phyloP scores from a whole-genome alignment of 129 eudicot species.

The Glebionis coronaria region DNA sequence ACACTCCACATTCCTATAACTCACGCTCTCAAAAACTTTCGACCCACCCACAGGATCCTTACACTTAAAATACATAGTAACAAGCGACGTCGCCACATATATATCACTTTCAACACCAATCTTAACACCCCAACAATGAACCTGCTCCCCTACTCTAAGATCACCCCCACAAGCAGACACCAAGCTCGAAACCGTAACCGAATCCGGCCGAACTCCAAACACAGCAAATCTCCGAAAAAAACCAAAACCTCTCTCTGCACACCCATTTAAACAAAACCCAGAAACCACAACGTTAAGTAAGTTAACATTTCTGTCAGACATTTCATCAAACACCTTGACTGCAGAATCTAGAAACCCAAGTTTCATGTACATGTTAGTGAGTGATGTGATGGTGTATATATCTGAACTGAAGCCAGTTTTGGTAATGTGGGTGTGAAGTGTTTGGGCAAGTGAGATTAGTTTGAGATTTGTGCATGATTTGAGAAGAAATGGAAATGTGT shows the following conservation, averaged over 20 bases:
- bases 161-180: conserved; percentile 48
- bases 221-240: conserved; percentile 40
- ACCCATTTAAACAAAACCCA: conserved; percentile 50
- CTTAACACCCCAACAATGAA: conserved; percentile 72
- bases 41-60: conserved; percentile 37
- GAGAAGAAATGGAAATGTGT: conserved; percentile 71
- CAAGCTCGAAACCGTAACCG: conserved; percentile 58
- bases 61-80: conserved; percentile 59
- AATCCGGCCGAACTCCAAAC: conserved; percentile 42
- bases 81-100: conserved; percentile 61
- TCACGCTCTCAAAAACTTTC: conserved; percentile 39
- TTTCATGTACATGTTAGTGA: conserved; percentile 48
- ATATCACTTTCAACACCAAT: conserved; percentile 69
- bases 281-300: conserved; percentile 46
- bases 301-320: conserved; percentile 45
- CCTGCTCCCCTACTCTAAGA: conserved; percentile 40
- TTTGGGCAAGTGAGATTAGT: conserved; percentile 40
- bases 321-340: conserved; percentile 74
- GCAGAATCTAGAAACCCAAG: conserved; percentile 31
- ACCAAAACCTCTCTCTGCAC: conserved; percentile 31
- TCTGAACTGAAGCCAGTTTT: conserved; percentile 52
- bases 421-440: conserved; percentile 63
- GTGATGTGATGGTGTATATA: conserved; percentile 51
- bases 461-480: conserved; percentile 66
- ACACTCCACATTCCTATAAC: conserved; percentile 43